Percentiles rank a stretch among this genome's conserved stretches.
Evolutionary conservation across 371 early-diverging fungal genomes (phyloP).

Genomic region (Syncephalastrum racemosum): DNA sequence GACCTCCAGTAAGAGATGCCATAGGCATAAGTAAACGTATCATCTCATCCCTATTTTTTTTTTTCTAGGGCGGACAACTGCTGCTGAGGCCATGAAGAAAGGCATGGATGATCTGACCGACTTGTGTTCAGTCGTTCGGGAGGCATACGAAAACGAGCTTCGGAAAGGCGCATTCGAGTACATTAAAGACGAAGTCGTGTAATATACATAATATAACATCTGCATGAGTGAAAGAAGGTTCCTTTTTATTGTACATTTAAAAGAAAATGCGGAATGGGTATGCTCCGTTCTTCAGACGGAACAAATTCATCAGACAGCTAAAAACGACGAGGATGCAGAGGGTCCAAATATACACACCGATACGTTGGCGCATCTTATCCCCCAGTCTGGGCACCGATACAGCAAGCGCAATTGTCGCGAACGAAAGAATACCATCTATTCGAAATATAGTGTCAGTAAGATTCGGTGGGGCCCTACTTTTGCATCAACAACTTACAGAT

Average conservation of each 20-base stretch:
- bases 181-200: too few species aligned
- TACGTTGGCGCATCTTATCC: slow-evolving; percentile 49
- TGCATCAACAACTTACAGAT: slow-evolving; percentile 62
- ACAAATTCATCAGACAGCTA: slow-evolving; percentile 63
- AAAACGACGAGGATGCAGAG: slow-evolving; percentile 57
- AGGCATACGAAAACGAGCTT: slow-evolving; percentile 62
- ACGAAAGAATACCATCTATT: slow-evolving; percentile 59
- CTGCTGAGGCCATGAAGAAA: slow-evolving; percentile 82
- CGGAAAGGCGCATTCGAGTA: too few species aligned
- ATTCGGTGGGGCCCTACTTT: not conserved
- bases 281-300: slow-evolving; percentile 70
- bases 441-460: slow-evolving; percentile 2
- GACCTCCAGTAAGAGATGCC: slow-evolving; percentile 65
- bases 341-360: slow-evolving; percentile 55
- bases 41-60: not conserved
- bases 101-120: slow-evolving; percentile 82
- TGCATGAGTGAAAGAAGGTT: too few species aligned
- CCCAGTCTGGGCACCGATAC: slow-evolving; percentile 39
- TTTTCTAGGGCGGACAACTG: slow-evolving; percentile 66
- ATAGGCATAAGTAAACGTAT: not conserved
- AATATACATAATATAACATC: too few species aligned
- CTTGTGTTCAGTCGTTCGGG: slow-evolving; percentile 65
- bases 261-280: slow-evolving; percentile 78
- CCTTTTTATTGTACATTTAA: slow-evolving; percentile 21
- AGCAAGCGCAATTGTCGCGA: slow-evolving; percentile 51